Base-by-base conservation (phyloP, 495 filamentous ascomycete species). In the Tuber indicum region DNA sequence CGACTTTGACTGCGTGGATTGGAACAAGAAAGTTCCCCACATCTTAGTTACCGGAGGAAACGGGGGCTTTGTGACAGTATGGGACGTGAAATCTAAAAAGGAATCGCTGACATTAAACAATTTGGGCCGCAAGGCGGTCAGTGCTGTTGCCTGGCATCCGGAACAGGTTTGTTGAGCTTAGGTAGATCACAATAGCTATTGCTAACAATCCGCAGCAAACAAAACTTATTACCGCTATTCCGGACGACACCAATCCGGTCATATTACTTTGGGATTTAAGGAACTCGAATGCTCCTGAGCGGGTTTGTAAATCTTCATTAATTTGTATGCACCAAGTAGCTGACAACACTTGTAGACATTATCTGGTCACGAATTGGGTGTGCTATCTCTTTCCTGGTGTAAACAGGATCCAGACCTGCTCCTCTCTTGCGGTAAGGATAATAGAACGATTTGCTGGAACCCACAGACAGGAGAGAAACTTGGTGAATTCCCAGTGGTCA, bases 21-120 rank as follows among this genome's bases (percentile, higher is more conserved):
- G 96, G 96, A 99, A 99, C 86, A 94, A 94, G 82, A 98, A 97
- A 86, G 94, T 98, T 58, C 88, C 94, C 36, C 94, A 99, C 84
- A 99, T 99, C 82, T 85, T 98, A 77, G 96, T 94, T 43, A 97
- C 96, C 19, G 96, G 96, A 78, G 94, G 95, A 83, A 94, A 90
- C 79, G 96, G 94, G 32, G 96, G 96, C 17, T 97, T 97, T 82
- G 94, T 98, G 43, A 98, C 96, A 17, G 94, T 99, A 4, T 99
- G 96, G 96, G 96, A 99, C 87, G 89, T 98, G 69, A 97, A 97
- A 87, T 92, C 91, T 0, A 98, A 96, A 88, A 97, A 95, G 85
- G 94, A 97, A 80, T 97, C 93, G 74, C 86, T 99, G 84, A 97
- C 94, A 3, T 86, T 99, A 75, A 98, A 97, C 86, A 98, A 97